These are phyloP conservation scores for Cystoderma amianthinum DNA, from an alignment of 768 basidiomycete species.

Conservation along the genomic window DNA sequence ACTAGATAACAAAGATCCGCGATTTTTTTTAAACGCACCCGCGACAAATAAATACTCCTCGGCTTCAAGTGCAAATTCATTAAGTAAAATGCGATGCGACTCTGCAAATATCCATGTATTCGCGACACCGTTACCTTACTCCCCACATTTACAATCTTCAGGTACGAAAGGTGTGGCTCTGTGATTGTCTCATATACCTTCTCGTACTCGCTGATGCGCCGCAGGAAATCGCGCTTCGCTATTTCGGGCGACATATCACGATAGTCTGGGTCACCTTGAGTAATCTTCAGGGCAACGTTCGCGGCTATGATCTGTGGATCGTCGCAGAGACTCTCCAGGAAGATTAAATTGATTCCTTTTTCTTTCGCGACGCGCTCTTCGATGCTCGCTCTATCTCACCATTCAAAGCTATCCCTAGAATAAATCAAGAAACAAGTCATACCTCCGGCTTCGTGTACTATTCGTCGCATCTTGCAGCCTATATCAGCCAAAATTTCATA, in stretches of 20 bases:
- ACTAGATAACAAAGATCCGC: not conserved
- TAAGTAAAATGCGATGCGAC: slow-evolving; percentile 95
- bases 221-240: slow-evolving; percentile 85
- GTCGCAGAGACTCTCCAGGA: slow-evolving; percentile 92
- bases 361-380: slow-evolving; percentile 80
- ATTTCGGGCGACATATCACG: slow-evolving; percentile 78
- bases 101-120: slow-evolving; percentile 93
- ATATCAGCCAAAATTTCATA: not conserved
- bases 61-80: slow-evolving; percentile 99
- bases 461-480: slow-evolving; percentile 85
- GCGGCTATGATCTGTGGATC: slow-evolving; percentile 93
- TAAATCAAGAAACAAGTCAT: too few relatives aligned
- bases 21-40: slow-evolving; percentile 44
- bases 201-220: slow-evolving; percentile 91
- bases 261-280: slow-evolving; percentile 97
- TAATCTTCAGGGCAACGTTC: slow-evolving; percentile 94
- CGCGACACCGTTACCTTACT: slow-evolving; percentile 78
- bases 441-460: slow-evolving; percentile 74
- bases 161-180: slow-evolving; percentile 84
- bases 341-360: slow-evolving; percentile 82
- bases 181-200: slow-evolving; percentile 92
- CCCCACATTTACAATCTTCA: slow-evolving; percentile 91
- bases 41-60: slow-evolving; percentile 90
- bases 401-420: not conserved
- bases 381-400: slow-evolving; percentile 61